phyloP scores from a whole-genome alignment of 495 filamentous ascomycete genomes.

The Parathielavia appendiculata region DNA sequence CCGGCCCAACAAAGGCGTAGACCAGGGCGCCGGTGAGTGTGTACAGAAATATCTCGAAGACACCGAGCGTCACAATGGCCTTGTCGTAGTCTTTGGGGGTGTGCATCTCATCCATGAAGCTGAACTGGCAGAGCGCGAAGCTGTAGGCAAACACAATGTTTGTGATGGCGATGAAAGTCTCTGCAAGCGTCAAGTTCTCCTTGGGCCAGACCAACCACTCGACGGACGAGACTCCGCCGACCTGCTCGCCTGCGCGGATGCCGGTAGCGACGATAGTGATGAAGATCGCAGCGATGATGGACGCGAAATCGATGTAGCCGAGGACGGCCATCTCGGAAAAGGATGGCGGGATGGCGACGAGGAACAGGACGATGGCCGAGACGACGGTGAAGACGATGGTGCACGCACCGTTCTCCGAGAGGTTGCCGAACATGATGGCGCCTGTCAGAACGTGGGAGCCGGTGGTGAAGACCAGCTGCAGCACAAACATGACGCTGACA shows the following conservation, averaged over 20 bases:
- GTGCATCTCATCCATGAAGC: conserved; percentile 73
- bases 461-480: conserved; percentile 73
- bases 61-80: conserved; percentile 59
- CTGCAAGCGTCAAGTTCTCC: conserved; percentile 33
- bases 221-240: conserved; percentile 32
- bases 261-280: conserved; percentile 65
- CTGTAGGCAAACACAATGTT: conserved; percentile 74
- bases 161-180: conserved; percentile 59
- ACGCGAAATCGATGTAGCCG: conserved; percentile 56
- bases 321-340: conserved; percentile 56
- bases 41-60: conserved; percentile 64
- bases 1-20: conserved; percentile 66
- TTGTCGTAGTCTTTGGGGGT: conserved; percentile 61
- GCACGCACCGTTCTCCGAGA: conserved; percentile 60
- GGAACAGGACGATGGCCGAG: conserved; percentile 57
- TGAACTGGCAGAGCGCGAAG: conserved; percentile 68
- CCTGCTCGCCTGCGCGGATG: conserved; percentile 39
- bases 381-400: conserved; percentile 62
- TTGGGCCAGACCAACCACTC: conserved; percentile 44
- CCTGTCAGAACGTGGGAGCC: conserved; percentile 71
- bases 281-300: conserved; percentile 59
- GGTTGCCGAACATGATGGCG: conserved; percentile 62
- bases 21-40: conserved; percentile 61
- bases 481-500: conserved; percentile 54
- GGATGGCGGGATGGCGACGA: conserved; percentile 56